A percentile compares a stretch with the other conserved stretches of the same genome.
Evolutionary conservation across 1,284 basidiomycete species (phyloP).

Genomic region (Trichosporon asahii): DNA sequence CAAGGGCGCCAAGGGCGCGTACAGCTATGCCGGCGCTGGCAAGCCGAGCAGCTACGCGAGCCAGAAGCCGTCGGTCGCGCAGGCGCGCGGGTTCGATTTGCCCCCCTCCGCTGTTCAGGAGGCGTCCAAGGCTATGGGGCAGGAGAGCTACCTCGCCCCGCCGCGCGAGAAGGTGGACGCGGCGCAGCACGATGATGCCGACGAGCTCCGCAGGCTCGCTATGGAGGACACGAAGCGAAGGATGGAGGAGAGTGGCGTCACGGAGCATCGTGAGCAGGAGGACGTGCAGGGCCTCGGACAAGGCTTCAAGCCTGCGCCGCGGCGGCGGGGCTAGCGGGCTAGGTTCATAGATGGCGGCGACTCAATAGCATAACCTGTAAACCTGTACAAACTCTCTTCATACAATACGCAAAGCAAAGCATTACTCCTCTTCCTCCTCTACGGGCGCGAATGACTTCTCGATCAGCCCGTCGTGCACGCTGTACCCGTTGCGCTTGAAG

Average conservation of each 20-base stretch:
- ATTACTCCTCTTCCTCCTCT: conserved; percentile 13
- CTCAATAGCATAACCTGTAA: conserved; percentile 4
- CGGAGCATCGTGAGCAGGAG: conserved; percentile 4
- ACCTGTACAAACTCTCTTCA: conserved; percentile 4
- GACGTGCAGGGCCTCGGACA: not conserved
- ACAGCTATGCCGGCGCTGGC: too few species aligned
- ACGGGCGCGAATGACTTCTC: conserved; percentile 45
- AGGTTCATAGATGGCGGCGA: not conserved
- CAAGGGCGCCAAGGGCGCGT: too few species aligned
- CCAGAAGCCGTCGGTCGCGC: not conserved
- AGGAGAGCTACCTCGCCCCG: conserved; percentile 25
- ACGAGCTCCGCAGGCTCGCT: conserved; percentile 39
- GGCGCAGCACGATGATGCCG: conserved; percentile 15
- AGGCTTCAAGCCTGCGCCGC: conserved; percentile 2
- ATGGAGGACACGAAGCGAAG: conserved; percentile 46
- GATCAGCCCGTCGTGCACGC: conserved; percentile 43
- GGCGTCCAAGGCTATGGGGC: not conserved
- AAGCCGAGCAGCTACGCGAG: too few species aligned
- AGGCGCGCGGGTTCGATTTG: not conserved
- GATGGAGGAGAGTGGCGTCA: conserved; percentile 34
- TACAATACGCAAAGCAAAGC: not conserved
- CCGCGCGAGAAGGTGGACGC: conserved; percentile 39
- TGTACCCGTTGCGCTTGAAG: conserved; percentile 89
- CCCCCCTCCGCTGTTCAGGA: not conserved
- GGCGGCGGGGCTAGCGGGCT: not conserved